These are phyloP conservation scores for Dactylellina haptotyla DNA, from an alignment of 2,329 filamentous ascomycete species.

Conservation along the genomic window DNA sequence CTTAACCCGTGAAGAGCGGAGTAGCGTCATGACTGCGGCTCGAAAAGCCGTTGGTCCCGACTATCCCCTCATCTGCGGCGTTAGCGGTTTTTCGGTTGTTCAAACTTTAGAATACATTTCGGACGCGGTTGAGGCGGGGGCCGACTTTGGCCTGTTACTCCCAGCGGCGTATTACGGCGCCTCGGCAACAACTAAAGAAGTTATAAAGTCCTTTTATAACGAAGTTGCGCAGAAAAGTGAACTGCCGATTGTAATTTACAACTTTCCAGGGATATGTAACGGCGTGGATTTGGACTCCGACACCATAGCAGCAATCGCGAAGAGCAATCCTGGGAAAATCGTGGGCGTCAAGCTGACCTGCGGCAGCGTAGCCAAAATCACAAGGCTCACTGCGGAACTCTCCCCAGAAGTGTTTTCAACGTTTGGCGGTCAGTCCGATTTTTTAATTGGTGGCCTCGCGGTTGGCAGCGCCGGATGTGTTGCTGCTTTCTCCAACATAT, in stretches of 20 bases:
- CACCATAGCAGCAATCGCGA: constrained; percentile 68
- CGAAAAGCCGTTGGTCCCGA: constrained; percentile 66
- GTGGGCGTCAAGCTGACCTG: constrained; percentile 75
- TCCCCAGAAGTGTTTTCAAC: constrained; percentile 70
- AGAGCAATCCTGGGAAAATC: constrained; percentile 65
- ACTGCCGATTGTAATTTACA: constrained; percentile 73
- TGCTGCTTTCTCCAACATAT: constrained; percentile 69
- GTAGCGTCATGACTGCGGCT: constrained; percentile 68
- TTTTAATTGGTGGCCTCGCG: constrained; percentile 69
- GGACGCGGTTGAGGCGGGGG: constrained; percentile 71
- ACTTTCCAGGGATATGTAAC: constrained; percentile 75
- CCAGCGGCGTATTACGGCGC: constrained; percentile 74
- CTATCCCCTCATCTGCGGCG: constrained; percentile 72
- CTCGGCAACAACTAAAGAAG: constrained; percentile 66
- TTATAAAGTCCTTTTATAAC: constrained; percentile 70
- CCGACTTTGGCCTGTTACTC: constrained; percentile 71
- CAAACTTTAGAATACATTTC: constrained; percentile 71
- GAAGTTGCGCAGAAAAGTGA: constrained; percentile 67
- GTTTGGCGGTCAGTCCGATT: constrained; percentile 79
- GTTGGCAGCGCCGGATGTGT: constrained; percentile 69
- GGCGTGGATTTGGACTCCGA: constrained; percentile 75
- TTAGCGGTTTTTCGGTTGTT: constrained; percentile 72
- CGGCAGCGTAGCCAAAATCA: constrained; percentile 71
- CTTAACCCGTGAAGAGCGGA: constrained; percentile 70
- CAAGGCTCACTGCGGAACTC: constrained; percentile 67